A percentile compares a stretch with the other conserved stretches of the same genome.
Evolutionary conservation across 257 asterid genomes (phyloP).

Genomic region (Echium plantagineum): DNA sequence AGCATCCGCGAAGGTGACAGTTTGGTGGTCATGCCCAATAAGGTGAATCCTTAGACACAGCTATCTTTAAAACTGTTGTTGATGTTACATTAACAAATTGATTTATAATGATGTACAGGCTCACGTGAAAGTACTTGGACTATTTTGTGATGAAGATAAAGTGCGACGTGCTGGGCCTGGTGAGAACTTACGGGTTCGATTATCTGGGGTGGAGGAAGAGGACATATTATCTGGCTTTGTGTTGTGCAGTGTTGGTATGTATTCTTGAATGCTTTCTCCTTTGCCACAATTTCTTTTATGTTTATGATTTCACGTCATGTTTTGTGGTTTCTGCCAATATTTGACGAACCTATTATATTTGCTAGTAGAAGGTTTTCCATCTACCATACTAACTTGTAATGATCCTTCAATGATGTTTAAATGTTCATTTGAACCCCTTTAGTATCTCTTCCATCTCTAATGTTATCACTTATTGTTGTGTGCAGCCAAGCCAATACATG

Average conservation of each 20-base stretch:
- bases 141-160: conserved; percentile 62
- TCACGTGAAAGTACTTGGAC: conserved; percentile 64
- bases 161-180: conserved; percentile 80
- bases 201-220: conserved; percentile 88
- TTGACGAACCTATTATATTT: too few species aligned
- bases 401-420: neutral
- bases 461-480: conserved; percentile 3
- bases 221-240: conserved; percentile 71
- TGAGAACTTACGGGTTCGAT: conserved; percentile 83
- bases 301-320: neutral
- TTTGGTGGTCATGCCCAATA: conserved; percentile 86
- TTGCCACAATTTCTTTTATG: neutral
- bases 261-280: neutral
- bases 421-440: too few species aligned
- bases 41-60: conserved; percentile 31
- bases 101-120: conserved; percentile 30
- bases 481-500: conserved; percentile 67
- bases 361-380: too few species aligned
- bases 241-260: conserved; percentile 54
- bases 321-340: too few species aligned
- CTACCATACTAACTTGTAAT: neutral
- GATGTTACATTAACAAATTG: neutral
- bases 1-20: conserved; percentile 74
- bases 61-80: neutral
- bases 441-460: too few species aligned